Percentiles rank a stretch among this genome's conserved stretches.
These are phyloP conservation scores for Ajuga chamaepitys DNA, from an alignment of 257 asterid genomes.

Conservation along the genomic window DNA sequence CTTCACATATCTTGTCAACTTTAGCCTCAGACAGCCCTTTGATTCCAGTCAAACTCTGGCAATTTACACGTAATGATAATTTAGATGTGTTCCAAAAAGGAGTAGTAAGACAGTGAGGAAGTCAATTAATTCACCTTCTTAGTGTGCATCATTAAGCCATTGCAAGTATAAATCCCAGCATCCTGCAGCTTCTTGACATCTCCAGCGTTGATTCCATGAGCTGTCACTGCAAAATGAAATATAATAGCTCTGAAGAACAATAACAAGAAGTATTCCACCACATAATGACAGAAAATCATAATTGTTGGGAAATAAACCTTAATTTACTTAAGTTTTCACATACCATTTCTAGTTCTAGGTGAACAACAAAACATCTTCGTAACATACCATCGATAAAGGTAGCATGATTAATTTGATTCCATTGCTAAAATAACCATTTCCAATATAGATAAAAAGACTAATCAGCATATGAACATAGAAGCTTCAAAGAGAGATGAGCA, in stretches of 20 bases:
- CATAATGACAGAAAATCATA: background rate
- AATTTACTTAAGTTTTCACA: background rate
- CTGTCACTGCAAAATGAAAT: constrained; percentile 48
- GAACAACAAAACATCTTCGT: background rate
- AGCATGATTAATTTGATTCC: background rate
- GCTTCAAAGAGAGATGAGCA: too few relatives aligned
- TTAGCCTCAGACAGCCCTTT: constrained; percentile 98
- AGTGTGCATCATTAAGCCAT: constrained; percentile 98
- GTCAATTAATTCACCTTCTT: constrained; percentile 54
- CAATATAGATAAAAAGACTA: background rate
- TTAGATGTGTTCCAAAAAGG: background rate
- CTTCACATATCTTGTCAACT: constrained; percentile 97
- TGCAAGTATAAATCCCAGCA: constrained; percentile 94
- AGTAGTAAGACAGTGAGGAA: background rate
- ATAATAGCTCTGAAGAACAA: background rate
- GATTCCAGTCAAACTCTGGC: constrained; percentile 84
- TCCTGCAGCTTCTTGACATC: constrained; percentile 98
- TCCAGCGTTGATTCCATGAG: constrained; percentile 98
- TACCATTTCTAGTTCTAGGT: constrained; percentile 9
- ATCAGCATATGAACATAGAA: background rate
- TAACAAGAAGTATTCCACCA: background rate
- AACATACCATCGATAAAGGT: background rate
- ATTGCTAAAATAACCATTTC: background rate
- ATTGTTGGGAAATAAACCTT: constrained; percentile 1
- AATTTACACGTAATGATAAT: background rate